Evolutionary conservation across 2,329 filamentous ascomycete genomes (phyloP).

Genomic region (Paramyrothecium sp.): DNA sequence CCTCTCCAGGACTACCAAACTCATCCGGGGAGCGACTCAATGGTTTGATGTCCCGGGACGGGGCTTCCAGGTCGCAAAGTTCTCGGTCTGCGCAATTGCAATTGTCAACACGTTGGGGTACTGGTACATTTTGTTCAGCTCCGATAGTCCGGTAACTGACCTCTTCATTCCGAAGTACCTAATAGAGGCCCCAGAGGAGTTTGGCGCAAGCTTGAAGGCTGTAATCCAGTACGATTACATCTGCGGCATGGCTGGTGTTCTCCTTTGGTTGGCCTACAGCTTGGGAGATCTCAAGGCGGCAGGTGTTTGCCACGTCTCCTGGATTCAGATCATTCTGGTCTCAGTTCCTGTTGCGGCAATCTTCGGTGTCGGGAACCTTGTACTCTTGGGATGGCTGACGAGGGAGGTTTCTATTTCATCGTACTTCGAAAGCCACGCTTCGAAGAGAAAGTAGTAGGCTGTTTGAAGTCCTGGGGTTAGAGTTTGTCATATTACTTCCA

Average conservation of each 20-base stretch:
- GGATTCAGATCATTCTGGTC: not conserved
- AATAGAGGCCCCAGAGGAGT: slow-evolving; percentile 8
- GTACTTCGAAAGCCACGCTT: too few species aligned
- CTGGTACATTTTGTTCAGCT: slow-evolving; percentile 15
- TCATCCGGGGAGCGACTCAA: not conserved
- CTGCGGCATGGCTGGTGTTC: slow-evolving; percentile 11
- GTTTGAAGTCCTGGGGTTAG: too few species aligned
- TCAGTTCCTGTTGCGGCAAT: not conserved
- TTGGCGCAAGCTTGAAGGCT: slow-evolving; percentile 11
- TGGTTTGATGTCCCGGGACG: not conserved
- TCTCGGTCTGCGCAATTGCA: slow-evolving; percentile 2
- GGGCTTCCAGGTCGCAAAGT: not conserved
- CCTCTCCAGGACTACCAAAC: slow-evolving; percentile 3
- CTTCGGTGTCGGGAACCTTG: not conserved
- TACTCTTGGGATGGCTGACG: not conserved
- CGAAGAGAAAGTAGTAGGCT: too few species aligned
- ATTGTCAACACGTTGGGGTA: slow-evolving; percentile 9
- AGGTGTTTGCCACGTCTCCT: slow-evolving; percentile 7
- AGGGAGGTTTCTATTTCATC: not conserved
- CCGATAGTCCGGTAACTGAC: slow-evolving; percentile 5
- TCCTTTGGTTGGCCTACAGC: slow-evolving; percentile 20
- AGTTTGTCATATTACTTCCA: too few species aligned
- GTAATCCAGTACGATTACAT: slow-evolving; percentile 27
- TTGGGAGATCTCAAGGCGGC: slow-evolving; percentile 18
- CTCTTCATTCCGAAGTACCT: slow-evolving; percentile 22